Conservation (phyloP, 2,329 filamentous ascomycete species). For the Fulvia fulva region DNA sequence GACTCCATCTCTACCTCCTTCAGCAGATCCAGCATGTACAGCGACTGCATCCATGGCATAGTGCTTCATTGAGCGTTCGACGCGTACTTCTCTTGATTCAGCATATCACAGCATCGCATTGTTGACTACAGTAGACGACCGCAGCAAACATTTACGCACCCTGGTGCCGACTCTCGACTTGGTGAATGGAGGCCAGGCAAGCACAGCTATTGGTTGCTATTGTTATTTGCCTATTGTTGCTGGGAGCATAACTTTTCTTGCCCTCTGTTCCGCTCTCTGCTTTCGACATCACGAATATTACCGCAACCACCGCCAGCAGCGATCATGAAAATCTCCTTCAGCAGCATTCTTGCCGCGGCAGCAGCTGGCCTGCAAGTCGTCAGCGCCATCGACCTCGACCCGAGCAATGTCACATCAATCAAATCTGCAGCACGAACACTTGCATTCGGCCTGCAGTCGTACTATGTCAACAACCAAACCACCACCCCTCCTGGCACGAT, state of each 20-base stretch:
- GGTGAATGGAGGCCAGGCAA: background rate
- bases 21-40: too few relatives aligned
- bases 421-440: slow-evolving; percentile 30
- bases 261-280: background rate
- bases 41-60: too few relatives aligned
- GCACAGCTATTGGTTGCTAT: background rate
- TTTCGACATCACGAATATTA: background rate
- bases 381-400: slow-evolving; percentile 18
- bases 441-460: slow-evolving; percentile 33
- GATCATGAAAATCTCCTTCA: slow-evolving; percentile 13
- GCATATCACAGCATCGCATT: background rate
- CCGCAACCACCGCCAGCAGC: too few relatives aligned
- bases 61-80: too few relatives aligned
- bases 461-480: slow-evolving; percentile 34
- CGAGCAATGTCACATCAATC: slow-evolving; percentile 30
- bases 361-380: slow-evolving; percentile 11
- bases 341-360: slow-evolving; percentile 6
- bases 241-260: background rate
- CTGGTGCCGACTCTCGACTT: background rate
- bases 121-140: too few relatives aligned
- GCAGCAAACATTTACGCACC: background rate
- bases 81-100: too few relatives aligned
- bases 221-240: slow-evolving; percentile 1
- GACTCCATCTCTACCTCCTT: background rate
- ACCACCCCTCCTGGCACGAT: slow-evolving; percentile 28